Base-by-base conservation (phyloP, 805 yeast species). In the Deakozyma indianensis region DNA sequence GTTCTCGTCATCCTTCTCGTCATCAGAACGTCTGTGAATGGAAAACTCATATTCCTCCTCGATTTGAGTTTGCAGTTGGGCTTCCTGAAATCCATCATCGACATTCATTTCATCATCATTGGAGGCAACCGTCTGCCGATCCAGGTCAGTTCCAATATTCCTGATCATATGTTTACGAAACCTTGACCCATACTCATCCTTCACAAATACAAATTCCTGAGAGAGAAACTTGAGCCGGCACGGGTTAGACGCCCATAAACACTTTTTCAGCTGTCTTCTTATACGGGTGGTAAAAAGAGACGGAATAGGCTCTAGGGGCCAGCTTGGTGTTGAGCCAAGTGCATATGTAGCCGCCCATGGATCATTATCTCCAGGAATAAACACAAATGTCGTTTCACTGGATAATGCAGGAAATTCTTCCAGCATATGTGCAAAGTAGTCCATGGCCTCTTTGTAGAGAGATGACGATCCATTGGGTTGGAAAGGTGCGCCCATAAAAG, bases 331-430 rank as follows among this genome's bases (percentile, higher is more conserved):
- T 0, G 78, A 68, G 3, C 90, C 87, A 43, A 80, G 68, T 1
- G 83, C 71, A 42, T 72, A 73, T 45, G 79, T 68, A 1, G 92
- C 75, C 28, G 79, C 78, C 96, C 97, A 92, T 0, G 96, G 96
- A 62, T 92, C 99, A 53, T 85, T 83, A 38, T 77, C 75, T 1
- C 98, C 97, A 0, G 97, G 96, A 1, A 90, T 66, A 48, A 92
- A 74, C 1, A 86, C 64, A 23, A 92, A 61, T 44, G 80, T 77
- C 23, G 82, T 70, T 4, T 64, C 57, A 4, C 64, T 56, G 14
- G 77, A 64, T 4, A 86, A 61, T 3, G 60, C 57, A 0, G 85
- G 82, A 53, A 66, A 83, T 42, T 71, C 68, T 7, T 79, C 72
- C 18, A 92, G 56, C 2, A 85, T 55, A 2, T 69, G 67, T 0